A percentile compares a stretch with the other conserved stretches of the same genome.
Conservation (phyloP, 495 filamentous ascomycete species). For the Podospora fimiseda region DNA sequence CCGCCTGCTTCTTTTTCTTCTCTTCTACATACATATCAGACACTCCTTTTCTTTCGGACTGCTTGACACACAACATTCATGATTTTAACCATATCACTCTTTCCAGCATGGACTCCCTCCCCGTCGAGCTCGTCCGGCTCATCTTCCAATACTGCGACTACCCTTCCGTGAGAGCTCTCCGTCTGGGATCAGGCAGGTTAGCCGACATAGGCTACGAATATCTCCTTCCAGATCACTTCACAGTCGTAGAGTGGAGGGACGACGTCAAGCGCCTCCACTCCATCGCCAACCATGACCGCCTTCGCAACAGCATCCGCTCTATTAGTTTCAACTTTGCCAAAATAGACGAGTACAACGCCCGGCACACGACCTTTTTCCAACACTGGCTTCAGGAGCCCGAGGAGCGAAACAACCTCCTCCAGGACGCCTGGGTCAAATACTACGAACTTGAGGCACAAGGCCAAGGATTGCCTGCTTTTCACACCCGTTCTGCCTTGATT, state of each 20-base stretch:
- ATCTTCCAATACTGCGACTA: slow-evolving; percentile 40
- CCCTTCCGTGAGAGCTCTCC: slow-evolving; percentile 33
- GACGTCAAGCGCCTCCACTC: slow-evolving; percentile 39
- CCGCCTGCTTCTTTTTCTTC: slow-evolving; percentile 10
- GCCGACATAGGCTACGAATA: slow-evolving; percentile 43
- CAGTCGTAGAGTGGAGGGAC: slow-evolving; percentile 39
- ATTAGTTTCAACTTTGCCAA: slow-evolving; percentile 42
- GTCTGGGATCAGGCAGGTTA: slow-evolving; percentile 29
- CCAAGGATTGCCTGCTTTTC: slow-evolving; percentile 31
- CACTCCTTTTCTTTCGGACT: not conserved
- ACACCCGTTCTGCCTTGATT: slow-evolving; percentile 32
- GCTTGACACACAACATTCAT: not conserved
- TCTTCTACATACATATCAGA: slow-evolving; percentile 1
- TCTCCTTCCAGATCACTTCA: slow-evolving; percentile 35
- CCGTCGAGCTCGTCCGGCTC: slow-evolving; percentile 43
- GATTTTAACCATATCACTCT: slow-evolving; percentile 3
- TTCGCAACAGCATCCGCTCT: slow-evolving; percentile 34
- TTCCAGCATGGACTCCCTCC: slow-evolving; percentile 31
- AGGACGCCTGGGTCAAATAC: slow-evolving; percentile 31
- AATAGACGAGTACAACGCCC: slow-evolving; percentile 37
- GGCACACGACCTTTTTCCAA: slow-evolving; percentile 35
- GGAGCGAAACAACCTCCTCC: slow-evolving; percentile 30
- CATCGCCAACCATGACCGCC: slow-evolving; percentile 38
- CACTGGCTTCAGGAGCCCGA: slow-evolving; percentile 38
- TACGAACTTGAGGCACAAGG: slow-evolving; percentile 33